A percentile compares a stretch with the other conserved stretches of the same genome.
Evolutionary conservation across 768 basidiomycete species (phyloP).

Genomic region (Sarcodon aspratus): DNA sequence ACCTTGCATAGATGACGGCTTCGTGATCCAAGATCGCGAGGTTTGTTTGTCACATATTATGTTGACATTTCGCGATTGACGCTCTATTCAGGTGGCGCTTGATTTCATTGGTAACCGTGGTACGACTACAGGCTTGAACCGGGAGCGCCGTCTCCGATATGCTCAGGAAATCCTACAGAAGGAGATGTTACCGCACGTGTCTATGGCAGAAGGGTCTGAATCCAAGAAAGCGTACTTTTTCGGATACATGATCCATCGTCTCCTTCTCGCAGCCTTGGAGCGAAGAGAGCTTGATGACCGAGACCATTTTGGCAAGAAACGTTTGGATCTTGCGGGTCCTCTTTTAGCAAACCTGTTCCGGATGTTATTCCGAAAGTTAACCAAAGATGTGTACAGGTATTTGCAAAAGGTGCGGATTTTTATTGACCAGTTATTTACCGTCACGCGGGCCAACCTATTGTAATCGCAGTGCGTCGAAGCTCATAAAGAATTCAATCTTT

Average conservation of each 20-base stretch:
- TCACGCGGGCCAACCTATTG: conserved; percentile 2
- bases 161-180: conserved; percentile 98
- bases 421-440: neutral
- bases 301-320: conserved; percentile 99
- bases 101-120: conserved; percentile 99
- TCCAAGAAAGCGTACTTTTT: conserved; percentile 99
- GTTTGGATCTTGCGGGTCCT: conserved; percentile 92
- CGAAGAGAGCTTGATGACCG: conserved; percentile 95
- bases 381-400: conserved; percentile 94
- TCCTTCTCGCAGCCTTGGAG: conserved; percentile 87
- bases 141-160: conserved; percentile 88
- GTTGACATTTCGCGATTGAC: conserved; percentile 4
- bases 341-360: conserved; percentile 94
- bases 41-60: conserved; percentile 25
- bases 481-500: conserved; percentile 89
- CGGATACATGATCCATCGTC: conserved; percentile 97
- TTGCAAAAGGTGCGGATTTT: conserved; percentile 71
- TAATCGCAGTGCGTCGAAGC: conserved; percentile 81
- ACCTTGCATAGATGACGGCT: conserved; percentile 96
- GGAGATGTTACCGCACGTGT: conserved; percentile 96
- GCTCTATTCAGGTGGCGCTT: conserved; percentile 44
- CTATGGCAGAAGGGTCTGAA: conserved; percentile 91
- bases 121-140: conserved; percentile 83
- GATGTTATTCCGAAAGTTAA: conserved; percentile 93
- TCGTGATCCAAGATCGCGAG: conserved; percentile 95